Base-by-base conservation (phyloP, 495 filamentous ascomycete genomes). In the Aspergillus mulundensis region DNA sequence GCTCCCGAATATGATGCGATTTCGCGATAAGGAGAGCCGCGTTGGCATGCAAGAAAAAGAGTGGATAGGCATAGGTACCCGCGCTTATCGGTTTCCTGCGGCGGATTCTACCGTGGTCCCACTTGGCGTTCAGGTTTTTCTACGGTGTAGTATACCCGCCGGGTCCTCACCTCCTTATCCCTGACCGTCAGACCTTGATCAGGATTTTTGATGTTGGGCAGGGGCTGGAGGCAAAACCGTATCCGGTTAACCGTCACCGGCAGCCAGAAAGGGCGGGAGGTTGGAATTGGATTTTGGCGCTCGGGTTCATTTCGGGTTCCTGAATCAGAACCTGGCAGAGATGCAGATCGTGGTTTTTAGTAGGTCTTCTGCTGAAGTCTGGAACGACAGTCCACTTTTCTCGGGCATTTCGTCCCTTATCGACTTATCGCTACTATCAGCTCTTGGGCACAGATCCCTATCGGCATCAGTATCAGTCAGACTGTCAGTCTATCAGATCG, bases 201-300 rank as follows among this genome's bases (percentile, higher is more conserved):
- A 36, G 12, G 32, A 36, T 36, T 36, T 36, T 28, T 7, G 32
- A 36, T 36, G 32, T 14, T 36, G 32, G 32, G 32, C 32, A 11
- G 32, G 28, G 25, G 25, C 25, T 28, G 8, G 25, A 28, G 25
- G 25, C 25, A 14, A 36, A 15, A 15, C 32, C 5, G 6, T 2
- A 7, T 36, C 12, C 12, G 8, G 32, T 36, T 36, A 36, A 11
- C 32, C 10, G 30, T 59, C 56, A 57, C 60, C 60, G 60, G 44
- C 23, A 34, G 42, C 43, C 52, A 53, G 36, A 50, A 57, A 58
- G 23, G 44, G 53, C 50, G 55, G 55, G 32, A 36, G 32, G 11
- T 14, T 36, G 32, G 8, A 36, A 2, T 36, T 36, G 32, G 32
- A 28, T 28, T 28, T 4, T 4, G 8, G 25, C 25, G 4, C 25